These are phyloP conservation scores for Phlyctochytrium planicorne DNA, from an alignment of 192 early-diverging fungal genomes.

Conservation along the genomic window DNA sequence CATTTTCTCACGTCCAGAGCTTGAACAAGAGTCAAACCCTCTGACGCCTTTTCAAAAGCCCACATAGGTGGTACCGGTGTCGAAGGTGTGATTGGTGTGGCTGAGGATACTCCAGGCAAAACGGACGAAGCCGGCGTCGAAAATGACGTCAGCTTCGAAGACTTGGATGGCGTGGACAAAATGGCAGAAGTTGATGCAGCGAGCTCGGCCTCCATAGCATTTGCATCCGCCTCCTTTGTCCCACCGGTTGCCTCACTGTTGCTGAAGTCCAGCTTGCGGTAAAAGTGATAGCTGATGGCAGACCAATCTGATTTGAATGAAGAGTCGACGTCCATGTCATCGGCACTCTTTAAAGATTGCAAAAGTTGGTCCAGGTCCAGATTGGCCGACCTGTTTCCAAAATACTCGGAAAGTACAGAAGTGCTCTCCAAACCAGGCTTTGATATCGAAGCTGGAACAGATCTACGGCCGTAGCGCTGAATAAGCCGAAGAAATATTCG, in stretches of 20 bases:
- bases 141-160: neutral
- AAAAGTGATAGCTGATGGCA: conserved; percentile 63
- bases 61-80: neutral
- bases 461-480: too few relatives aligned
- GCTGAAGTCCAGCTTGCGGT: conserved; percentile 48
- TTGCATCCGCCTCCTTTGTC: too few relatives aligned
- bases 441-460: too few relatives aligned
- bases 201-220: neutral
- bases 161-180: conserved; percentile 11
- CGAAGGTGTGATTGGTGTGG: neutral
- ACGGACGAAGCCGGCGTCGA: neutral
- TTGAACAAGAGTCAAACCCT: conserved; percentile 62
- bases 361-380: too few relatives aligned
- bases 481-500: conserved; percentile 83
- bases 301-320: conserved; percentile 39
- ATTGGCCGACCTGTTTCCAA: too few relatives aligned
- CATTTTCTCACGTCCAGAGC: conserved; percentile 36
- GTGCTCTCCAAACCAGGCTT: too few relatives aligned
- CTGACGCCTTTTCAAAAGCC: conserved; percentile 4
- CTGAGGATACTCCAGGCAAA: too few relatives aligned
- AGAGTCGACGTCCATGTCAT: conserved; percentile 37
- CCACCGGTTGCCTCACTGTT: conserved; percentile 11
- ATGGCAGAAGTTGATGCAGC: neutral
- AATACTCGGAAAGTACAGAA: too few relatives aligned
- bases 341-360: too few relatives aligned